Percentiles rank a stretch among this genome's conserved stretches.
phyloP scores from a whole-genome alignment of 2,329 filamentous ascomycete species.

The Xylariaceae sp. region DNA sequence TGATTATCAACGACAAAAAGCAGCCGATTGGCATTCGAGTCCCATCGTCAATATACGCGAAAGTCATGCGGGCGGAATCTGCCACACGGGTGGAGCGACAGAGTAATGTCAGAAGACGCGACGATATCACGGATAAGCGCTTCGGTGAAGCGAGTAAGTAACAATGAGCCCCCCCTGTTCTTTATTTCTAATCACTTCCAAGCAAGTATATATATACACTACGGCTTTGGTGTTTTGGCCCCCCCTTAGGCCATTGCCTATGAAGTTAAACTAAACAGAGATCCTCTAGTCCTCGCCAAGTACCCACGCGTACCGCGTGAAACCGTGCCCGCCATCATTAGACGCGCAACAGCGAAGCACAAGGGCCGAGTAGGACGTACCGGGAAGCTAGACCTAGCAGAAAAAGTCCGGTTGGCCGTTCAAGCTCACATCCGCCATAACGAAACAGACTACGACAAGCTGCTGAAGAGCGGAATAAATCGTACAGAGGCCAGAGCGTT shows the following conservation, averaged over 20 bases:
- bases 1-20: constrained; percentile 6
- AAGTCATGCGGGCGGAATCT: neutral
- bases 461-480: constrained; percentile 1
- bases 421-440: constrained; percentile 15
- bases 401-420: constrained; percentile 9
- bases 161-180: neutral
- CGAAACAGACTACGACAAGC: constrained; percentile 11
- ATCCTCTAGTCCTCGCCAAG: neutral
- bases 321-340: neutral
- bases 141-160: constrained; percentile 13
- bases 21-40: constrained; percentile 15
- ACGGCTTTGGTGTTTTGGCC: too few relatives aligned
- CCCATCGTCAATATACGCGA: constrained; percentile 2
- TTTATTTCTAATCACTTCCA: neutral
- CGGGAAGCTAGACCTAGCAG: neutral
- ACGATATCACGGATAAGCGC: constrained; percentile 4
- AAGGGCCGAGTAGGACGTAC: constrained; percentile 14
- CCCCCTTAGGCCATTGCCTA: neutral
- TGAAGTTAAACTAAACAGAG: neutral
- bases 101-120: constrained; percentile 1
- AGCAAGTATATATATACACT: neutral
- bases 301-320: constrained; percentile 11
- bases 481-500: constrained; percentile 5
- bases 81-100: neutral
- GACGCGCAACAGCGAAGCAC: constrained; percentile 9